Percentiles rank a stretch among this genome's conserved stretches.
Conservation (phyloP, 164 flowering plant species). For the Vitis riparia region DNA sequence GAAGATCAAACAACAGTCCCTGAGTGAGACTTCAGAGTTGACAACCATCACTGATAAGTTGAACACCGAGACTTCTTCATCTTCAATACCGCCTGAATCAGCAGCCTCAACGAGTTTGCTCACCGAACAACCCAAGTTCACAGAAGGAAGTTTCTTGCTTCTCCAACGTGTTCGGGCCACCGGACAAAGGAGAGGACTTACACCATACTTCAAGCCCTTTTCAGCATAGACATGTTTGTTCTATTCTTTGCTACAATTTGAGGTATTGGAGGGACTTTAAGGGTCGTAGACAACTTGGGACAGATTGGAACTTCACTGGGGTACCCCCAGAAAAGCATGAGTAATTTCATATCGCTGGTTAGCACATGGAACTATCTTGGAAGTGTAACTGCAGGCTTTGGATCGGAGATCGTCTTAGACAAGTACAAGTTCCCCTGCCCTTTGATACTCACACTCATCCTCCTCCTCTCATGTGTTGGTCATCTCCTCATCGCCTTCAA, state of each 20-base stretch:
- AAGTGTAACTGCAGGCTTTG: conserved; percentile 38
- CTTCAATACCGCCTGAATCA: too few species aligned
- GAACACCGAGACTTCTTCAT: not conserved
- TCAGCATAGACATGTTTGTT: conserved; percentile 36
- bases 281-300: conserved; percentile 41
- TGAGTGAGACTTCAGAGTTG: conserved; percentile 12
- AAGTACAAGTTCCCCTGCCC: conserved; percentile 51
- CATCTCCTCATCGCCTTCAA: conserved; percentile 47
- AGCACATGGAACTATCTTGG: conserved; percentile 61
- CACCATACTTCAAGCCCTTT: conserved; percentile 41
- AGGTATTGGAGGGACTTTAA: conserved; percentile 36
- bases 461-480: conserved; percentile 39
- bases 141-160: conserved; percentile 20
- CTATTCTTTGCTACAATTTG: conserved; percentile 31
- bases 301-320: conserved; percentile 46
- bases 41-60: conserved; percentile 17
- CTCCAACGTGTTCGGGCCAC: conserved; percentile 25
- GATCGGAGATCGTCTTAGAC: conserved; percentile 35
- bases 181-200: conserved; percentile 35
- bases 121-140: not conserved
- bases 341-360: conserved; percentile 49
- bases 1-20: conserved; percentile 3
- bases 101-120: too few species aligned
- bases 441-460: conserved; percentile 38
- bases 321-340: conserved; percentile 35